Conservation (phyloP, 495 filamentous ascomycete species). For the Pyronema omphalodes region DNA sequence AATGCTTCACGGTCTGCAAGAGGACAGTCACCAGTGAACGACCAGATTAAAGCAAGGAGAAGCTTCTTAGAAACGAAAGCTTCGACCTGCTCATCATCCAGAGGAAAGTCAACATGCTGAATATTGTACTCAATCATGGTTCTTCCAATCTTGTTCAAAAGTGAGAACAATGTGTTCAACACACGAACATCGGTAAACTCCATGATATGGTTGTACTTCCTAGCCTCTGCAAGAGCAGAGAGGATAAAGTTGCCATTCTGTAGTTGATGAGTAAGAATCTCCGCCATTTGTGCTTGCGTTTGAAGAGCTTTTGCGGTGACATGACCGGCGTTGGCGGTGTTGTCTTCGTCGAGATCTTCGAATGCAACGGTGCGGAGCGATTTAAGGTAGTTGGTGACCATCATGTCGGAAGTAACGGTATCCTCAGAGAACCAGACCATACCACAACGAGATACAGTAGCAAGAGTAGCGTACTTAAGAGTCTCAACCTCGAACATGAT, state of each 20-base stretch:
- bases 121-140: conserved; percentile 88
- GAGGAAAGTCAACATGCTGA: conserved; percentile 81
- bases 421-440: conserved; percentile 99
- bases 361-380: conserved; percentile 62
- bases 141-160: conserved; percentile 81
- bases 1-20: conserved; percentile 72
- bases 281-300: conserved; percentile 56
- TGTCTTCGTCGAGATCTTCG: conserved; percentile 87
- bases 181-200: conserved; percentile 81
- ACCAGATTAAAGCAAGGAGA: conserved; percentile 80
- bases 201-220: conserved; percentile 86
- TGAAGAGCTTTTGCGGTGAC: conserved; percentile 55
- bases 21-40: conserved; percentile 86
- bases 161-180: conserved; percentile 81
- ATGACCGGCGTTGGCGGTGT: conserved; percentile 57
- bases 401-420: conserved; percentile 80
- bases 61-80: conserved; percentile 82
- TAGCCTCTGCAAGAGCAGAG: conserved; percentile 55
- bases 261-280: conserved; percentile 55
- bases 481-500: conserved; percentile 99
- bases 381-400: conserved; percentile 78
- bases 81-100: conserved; percentile 76
- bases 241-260: conserved; percentile 58
- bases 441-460: conserved; percentile 94
- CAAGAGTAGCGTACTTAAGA: conserved; percentile 91